Evolutionary conservation across 306 rosid species (phyloP).

Genomic region (Malus sieversii): DNA sequence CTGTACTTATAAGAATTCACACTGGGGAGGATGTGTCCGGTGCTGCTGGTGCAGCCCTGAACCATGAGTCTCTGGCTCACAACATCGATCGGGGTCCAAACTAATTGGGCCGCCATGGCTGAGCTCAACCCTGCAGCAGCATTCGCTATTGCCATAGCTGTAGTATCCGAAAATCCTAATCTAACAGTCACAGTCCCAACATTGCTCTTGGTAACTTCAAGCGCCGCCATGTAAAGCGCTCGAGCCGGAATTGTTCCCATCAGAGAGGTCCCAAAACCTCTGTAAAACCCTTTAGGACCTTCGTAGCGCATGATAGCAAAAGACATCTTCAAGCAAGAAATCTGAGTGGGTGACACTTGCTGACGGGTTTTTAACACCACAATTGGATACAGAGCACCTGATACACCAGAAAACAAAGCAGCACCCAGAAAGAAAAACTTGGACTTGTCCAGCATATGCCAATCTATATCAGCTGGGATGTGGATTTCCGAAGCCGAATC

Average conservation of each 20-base stretch:
- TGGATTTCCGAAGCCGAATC: slow-evolving; percentile 71
- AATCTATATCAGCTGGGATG: slow-evolving; percentile 80
- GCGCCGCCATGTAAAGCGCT: slow-evolving; percentile 85
- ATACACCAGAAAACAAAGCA: slow-evolving; percentile 87
- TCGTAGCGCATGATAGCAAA: slow-evolving; percentile 59
- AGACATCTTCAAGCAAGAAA: slow-evolving; percentile 62
- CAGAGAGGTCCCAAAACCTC: slow-evolving; percentile 88
- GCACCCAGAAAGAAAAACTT: slow-evolving; percentile 91
- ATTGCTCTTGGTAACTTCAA: slow-evolving; percentile 75
- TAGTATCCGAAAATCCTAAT: slow-evolving; percentile 69
- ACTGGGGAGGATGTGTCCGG: slow-evolving; percentile 29
- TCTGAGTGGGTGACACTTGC: slow-evolving; percentile 57
- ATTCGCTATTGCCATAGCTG: slow-evolving; percentile 60
- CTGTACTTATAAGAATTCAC: slow-evolving; percentile 44
- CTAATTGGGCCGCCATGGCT: slow-evolving; percentile 90
- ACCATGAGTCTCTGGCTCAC: slow-evolving; percentile 95
- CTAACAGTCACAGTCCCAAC: slow-evolving; percentile 55
- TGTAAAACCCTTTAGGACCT: slow-evolving; percentile 80
- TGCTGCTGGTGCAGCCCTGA: slow-evolving; percentile 36
- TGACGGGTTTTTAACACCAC: slow-evolving; percentile 81
- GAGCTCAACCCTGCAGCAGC: slow-evolving; percentile 81
- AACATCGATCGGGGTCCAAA: slow-evolving; percentile 95
- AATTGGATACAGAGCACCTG: slow-evolving; percentile 69
- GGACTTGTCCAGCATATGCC: slow-evolving; percentile 97
- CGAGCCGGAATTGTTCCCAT: slow-evolving; percentile 93